phyloP scores from a whole-genome alignment of 163 green algal genomes.

The Prototheca cutis region DNA sequence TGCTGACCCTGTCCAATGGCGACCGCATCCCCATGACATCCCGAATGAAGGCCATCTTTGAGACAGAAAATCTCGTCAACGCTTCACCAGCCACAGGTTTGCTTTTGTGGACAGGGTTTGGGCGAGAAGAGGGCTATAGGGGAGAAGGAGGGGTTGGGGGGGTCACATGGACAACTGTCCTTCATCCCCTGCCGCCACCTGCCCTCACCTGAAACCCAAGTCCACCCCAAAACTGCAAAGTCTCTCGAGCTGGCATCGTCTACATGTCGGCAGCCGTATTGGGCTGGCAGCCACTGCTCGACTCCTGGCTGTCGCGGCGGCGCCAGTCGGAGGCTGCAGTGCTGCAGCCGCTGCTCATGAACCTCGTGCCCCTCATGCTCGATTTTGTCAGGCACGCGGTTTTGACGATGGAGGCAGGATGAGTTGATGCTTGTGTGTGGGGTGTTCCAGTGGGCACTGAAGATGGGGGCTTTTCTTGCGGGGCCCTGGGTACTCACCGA shows the following conservation, averaged over 20 bases:
- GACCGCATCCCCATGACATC: constrained; percentile 89
- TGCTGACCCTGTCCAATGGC: constrained; percentile 91
- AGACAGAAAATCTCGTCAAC: constrained; percentile 90
- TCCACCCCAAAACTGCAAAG: too few species aligned
- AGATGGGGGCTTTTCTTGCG: too few species aligned
- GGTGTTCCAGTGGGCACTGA: too few species aligned
- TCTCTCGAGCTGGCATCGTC: constrained; percentile 90
- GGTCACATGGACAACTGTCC: too few species aligned
- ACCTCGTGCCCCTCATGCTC: constrained; percentile 65
- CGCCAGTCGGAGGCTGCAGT: constrained; percentile 37
- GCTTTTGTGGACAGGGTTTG: too few species aligned
- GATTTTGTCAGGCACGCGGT: constrained; percentile 46
- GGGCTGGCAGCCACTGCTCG: constrained; percentile 74
- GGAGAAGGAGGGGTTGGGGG: too few species aligned
- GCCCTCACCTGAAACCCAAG: too few species aligned
- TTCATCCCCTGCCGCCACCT: too few species aligned
- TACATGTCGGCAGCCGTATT: constrained; percentile 85
- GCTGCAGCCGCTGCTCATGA: constrained; percentile 62
- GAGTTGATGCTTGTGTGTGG: too few species aligned
- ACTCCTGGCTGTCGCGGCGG: constrained; percentile 66
- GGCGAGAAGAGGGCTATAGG: too few species aligned
- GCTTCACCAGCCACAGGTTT: constrained; percentile 77
- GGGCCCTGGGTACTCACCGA: too few species aligned
- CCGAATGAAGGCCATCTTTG: constrained; percentile 88
- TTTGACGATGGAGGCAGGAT: background rate